Evolutionary conservation across 2,329 filamentous ascomycete species (phyloP).

Genomic region (Anisogramma anomala): DNA sequence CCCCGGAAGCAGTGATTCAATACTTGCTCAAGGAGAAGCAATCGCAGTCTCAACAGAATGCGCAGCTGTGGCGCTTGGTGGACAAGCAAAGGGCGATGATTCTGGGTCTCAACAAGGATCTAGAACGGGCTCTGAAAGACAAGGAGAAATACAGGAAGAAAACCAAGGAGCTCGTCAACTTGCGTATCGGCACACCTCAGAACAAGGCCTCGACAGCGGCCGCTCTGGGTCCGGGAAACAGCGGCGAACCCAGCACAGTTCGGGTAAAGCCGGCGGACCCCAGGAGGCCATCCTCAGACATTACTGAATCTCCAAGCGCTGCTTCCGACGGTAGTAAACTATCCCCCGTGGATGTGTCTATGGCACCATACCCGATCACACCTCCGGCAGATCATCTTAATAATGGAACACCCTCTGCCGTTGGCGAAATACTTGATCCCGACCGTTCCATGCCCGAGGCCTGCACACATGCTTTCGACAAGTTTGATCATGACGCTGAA

Average conservation of each 20-base stretch:
- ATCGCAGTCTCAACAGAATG: slow-evolving; percentile 76
- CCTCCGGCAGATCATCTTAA: slow-evolving; percentile 42
- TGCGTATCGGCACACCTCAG: slow-evolving; percentile 24
- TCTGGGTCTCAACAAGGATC: slow-evolving; percentile 82
- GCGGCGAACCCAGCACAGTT: slow-evolving; percentile 16
- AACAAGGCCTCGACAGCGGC: slow-evolving; percentile 15
- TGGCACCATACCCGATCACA: slow-evolving; percentile 55
- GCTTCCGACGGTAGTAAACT: slow-evolving; percentile 40
- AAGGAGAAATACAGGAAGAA: slow-evolving; percentile 91
- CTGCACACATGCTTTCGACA: slow-evolving; percentile 46
- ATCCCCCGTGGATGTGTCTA: slow-evolving; percentile 47
- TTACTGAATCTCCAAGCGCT: slow-evolving; percentile 37
- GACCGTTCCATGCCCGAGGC: slow-evolving; percentile 49
- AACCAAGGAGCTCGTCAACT: slow-evolving; percentile 59
- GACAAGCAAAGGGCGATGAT: slow-evolving; percentile 96
- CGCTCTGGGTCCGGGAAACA: slow-evolving; percentile 6
- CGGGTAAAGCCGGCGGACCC: slow-evolving; percentile 20
- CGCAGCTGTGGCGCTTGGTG: slow-evolving; percentile 86
- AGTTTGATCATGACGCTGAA: slow-evolving; percentile 44
- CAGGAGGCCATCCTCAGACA: slow-evolving; percentile 23
- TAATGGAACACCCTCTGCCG: slow-evolving; percentile 29
- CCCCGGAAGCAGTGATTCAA: slow-evolving; percentile 76
- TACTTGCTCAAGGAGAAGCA: slow-evolving; percentile 87
- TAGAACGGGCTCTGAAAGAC: slow-evolving; percentile 82
- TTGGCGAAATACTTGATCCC: slow-evolving; percentile 42